Evolutionary conservation across 2,329 filamentous ascomycete genomes (phyloP).

Genomic region (Colletotrichum lupini): DNA sequence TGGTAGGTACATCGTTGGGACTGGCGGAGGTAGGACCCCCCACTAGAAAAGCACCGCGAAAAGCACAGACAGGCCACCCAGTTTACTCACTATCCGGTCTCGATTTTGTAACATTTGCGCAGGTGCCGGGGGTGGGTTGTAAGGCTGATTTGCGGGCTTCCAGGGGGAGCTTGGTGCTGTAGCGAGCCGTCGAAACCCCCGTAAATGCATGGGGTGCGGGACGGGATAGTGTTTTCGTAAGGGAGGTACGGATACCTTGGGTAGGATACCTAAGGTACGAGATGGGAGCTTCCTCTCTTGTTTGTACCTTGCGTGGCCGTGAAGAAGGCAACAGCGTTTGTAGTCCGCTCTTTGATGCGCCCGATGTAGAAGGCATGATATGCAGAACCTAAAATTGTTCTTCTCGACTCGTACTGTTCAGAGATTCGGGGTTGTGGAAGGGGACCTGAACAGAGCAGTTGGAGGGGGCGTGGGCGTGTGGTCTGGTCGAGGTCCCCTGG

Average conservation of each 20-base stretch:
- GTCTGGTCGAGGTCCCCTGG: not conserved
- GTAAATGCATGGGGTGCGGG: not conserved
- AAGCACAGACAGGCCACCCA: slow-evolving; percentile 24
- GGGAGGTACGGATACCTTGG: too few species aligned
- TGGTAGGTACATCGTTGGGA: not conserved
- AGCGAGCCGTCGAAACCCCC: slow-evolving; percentile 9
- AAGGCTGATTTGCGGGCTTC: slow-evolving; percentile 34
- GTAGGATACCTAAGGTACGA: not conserved
- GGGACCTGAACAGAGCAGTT: slow-evolving; percentile 4
- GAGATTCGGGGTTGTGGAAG: not conserved
- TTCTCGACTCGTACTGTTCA: not conserved
- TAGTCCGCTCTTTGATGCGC: not conserved
- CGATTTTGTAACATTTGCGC: not conserved
- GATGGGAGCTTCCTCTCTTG: too few species aligned
- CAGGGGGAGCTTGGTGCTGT: slow-evolving; percentile 28
- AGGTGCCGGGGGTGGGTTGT: slow-evolving; percentile 10
- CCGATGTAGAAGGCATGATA: not conserved
- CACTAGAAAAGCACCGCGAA: slow-evolving; percentile 24
- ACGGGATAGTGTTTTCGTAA: too few species aligned
- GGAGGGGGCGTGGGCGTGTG: slow-evolving; percentile 27
- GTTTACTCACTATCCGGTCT: not conserved
- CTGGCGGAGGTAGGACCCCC: not conserved
- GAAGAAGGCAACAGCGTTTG: not conserved
- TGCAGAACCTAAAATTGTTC: not conserved
- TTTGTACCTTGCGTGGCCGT: not conserved